These are phyloP conservation scores for Cetraspora pellucida DNA, from an alignment of 192 early-diverging fungal species.

Conservation along the genomic window DNA sequence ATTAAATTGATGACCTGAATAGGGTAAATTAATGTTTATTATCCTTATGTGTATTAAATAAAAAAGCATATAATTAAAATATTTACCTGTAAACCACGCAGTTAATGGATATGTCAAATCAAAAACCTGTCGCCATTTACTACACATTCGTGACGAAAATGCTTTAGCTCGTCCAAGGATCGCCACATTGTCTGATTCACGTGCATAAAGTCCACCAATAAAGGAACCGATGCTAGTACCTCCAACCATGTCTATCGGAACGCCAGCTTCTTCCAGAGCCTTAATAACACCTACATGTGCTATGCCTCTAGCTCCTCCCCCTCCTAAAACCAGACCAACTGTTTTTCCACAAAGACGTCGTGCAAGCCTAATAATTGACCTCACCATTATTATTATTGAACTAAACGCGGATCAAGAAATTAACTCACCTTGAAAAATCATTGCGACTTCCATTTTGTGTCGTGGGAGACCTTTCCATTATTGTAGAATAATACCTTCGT, in stretches of 20 bases:
- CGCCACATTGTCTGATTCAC: constrained; percentile 83
- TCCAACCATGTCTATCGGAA: constrained; percentile 97
- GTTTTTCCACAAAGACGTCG: constrained; percentile 90
- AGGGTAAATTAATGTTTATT: constrained; percentile 27
- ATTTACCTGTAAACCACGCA: constrained; percentile 78
- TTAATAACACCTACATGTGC: constrained; percentile 89
- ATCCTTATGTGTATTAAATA: constrained; percentile 5
- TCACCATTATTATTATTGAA: not conserved
- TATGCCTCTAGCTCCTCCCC: constrained; percentile 96
- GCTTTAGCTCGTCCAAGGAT: constrained; percentile 85
- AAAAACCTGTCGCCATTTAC: constrained; percentile 84
- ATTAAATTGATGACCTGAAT: constrained; percentile 88
- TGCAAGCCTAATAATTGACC: constrained; percentile 71
- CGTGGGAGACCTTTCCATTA: constrained; percentile 39
- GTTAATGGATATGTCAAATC: constrained; percentile 96
- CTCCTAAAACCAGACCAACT: constrained; percentile 92
- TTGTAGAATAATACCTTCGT: constrained; percentile 65
- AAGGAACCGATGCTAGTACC: constrained; percentile 98
- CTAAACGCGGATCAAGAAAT: not conserved
- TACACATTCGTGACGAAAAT: constrained; percentile 78
- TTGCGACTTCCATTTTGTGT: constrained; percentile 44
- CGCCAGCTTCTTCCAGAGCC: constrained; percentile 95
- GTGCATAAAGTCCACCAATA: constrained; percentile 91
- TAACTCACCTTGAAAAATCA: constrained; percentile 53
- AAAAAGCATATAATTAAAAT: not conserved